Evolutionary conservation across 2,329 filamentous ascomycete species (phyloP).

Genomic region (Orbilia brochopaga): DNA sequence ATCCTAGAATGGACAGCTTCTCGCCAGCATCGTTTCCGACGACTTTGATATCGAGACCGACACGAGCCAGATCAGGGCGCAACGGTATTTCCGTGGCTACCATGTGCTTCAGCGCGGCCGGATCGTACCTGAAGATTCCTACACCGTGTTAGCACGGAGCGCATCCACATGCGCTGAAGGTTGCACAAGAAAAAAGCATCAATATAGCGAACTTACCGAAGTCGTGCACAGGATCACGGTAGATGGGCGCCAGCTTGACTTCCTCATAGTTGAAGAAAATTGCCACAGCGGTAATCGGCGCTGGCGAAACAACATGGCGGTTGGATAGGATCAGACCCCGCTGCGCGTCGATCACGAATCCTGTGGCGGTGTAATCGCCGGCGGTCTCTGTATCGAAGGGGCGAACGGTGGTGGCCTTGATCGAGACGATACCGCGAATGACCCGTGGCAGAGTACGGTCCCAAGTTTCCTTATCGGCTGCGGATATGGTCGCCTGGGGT

Average conservation of each 20-base stretch:
- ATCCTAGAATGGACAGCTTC: slow-evolving; percentile 55
- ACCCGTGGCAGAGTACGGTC: slow-evolving; percentile 54
- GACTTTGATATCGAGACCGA: slow-evolving; percentile 55
- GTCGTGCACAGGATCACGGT: slow-evolving; percentile 55
- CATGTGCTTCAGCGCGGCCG: slow-evolving; percentile 54
- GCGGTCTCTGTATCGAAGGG: slow-evolving; percentile 55
- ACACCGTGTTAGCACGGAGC: neutral
- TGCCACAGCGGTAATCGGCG: slow-evolving; percentile 55
- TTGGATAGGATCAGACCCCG: slow-evolving; percentile 55
- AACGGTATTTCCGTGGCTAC: slow-evolving; percentile 55
- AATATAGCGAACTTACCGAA: slow-evolving; percentile 49
- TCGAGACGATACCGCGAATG: slow-evolving; percentile 55
- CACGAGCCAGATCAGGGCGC: slow-evolving; percentile 54
- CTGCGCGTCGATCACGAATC: slow-evolving; percentile 55
- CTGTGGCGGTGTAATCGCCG: slow-evolving; percentile 55
- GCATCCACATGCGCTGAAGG: neutral
- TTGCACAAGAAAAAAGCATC: no score
- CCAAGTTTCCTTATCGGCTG: slow-evolving; percentile 55
- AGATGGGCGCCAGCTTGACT: slow-evolving; percentile 54
- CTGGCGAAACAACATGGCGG: slow-evolving; percentile 55
- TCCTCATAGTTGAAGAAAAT: slow-evolving; percentile 56
- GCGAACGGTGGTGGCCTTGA: slow-evolving; percentile 55
- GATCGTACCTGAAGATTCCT: slow-evolving; percentile 54
- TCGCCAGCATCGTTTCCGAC: slow-evolving; percentile 56
- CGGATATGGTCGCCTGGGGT: slow-evolving; percentile 45